Evolutionary conservation across 805 yeast genomes (phyloP), one percentile per base, ranked within the genome.

Genomic region (Candida xiaguanensis): DNA sequence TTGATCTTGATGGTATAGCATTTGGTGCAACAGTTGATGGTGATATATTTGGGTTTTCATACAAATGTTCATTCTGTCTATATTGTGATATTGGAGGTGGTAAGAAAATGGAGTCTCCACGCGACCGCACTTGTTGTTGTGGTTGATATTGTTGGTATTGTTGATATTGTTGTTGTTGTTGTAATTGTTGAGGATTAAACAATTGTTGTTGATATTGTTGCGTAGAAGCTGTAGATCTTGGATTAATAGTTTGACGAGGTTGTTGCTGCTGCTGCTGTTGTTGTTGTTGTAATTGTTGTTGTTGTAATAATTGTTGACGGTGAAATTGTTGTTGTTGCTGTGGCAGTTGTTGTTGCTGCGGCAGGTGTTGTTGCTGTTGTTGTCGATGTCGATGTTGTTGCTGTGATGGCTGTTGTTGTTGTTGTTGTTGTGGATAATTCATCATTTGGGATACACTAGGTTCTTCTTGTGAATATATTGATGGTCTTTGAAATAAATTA

Each of bases 81-180:
- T 31, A 24, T 33, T 43, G 46, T 4, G 59, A 54, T 12, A 56
- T 47, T 3, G 69, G 67, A 12, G 70, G 72, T 2, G 71, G 73
- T 5, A 67, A 50, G 29, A 50, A 61, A 7, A 67, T 58, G 19
- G 64, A 56, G 41, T 67, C 72, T 8, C 67, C 69, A 22, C 72
- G 49, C 17, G 67, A 59, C 34, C 70, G 49, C 23, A 31, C 26
- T 12, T 43, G 50, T 8, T 33, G 33, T 17, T 34, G 38, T 2
- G 38, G 30, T 8, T 20, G 29, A 8, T 35, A 36, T 29, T 39
- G 46, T 18, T 29, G 42, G 3, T 34, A 40, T 12, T 39, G 35
- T 15, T 17, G 29, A 2, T 9, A 39, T 12, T 26, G 38, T 17
- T 24, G 27, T 16, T 36, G 39, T 28, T 29, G 39, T 36, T 36